Base-by-base conservation (phyloP, 1,139 yeast genomes). In the Saccharomyces hybrid region DNA sequence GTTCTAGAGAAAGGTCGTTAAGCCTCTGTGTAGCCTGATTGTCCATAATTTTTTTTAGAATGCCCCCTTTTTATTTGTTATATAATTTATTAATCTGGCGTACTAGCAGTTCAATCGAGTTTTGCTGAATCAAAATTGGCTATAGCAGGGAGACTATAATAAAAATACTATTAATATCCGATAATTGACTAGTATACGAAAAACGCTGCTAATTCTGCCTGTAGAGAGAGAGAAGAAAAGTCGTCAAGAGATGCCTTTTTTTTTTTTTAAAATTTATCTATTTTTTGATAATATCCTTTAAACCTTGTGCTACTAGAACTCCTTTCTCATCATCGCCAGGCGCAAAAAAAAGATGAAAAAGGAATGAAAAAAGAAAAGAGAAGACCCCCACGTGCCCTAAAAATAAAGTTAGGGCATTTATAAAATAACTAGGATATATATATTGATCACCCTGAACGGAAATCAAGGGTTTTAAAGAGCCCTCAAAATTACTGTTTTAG, bases 1-100 rank as follows among this genome's bases (percentile, higher is more conserved):
- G 50, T 34, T 51, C 53, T 28, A 51, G 26, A 11, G 53, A 31
- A 14, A 51, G 27, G 46, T 47, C 53, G 13, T 28, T 46, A 13
- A 46, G 48, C 19, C 29, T 28, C 23, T 46, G 48, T 27, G 48
- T 46, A 46, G 48, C 14, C 14, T 28, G 29, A 46, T 46, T 28
- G 11, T 28, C 48, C 48, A 46, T 46, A 28, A 8, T 23, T 5
- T 14, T 38, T 9, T 38, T 38, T 13, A 14, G 25, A 16, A 16
- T 38, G 5, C 26, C 16, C 26, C 26, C 13, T 38, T 38, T 19
- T 38, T 32, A 31, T 29, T 29, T 29, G 5, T 3, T 7, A n/a
- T 34, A n/a, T 38, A 9, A 5, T 38, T 7, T 8, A 19, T 16
- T 13, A 38, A 19, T 38, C 23, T 38, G 26, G 13, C n/a, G 44